Conservation (phyloP, 2,329 filamentous ascomycete genomes). For the Fusarium robinianum region DNA sequence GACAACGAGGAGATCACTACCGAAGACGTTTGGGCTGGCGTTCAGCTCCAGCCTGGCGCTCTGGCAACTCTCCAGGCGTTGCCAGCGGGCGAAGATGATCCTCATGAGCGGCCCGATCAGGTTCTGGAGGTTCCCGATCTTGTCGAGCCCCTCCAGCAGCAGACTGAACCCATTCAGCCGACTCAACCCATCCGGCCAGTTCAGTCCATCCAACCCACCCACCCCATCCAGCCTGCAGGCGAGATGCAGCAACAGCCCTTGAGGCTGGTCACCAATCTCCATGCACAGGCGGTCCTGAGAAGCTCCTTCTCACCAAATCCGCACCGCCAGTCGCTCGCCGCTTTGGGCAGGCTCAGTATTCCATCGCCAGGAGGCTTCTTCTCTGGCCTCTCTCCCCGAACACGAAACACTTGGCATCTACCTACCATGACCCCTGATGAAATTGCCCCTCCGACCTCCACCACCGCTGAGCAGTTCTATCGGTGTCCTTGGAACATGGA, state of each 20-base stretch:
- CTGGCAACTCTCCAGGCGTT: slow-evolving; percentile 80
- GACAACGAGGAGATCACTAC: slow-evolving; percentile 57
- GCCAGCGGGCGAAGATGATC: slow-evolving; percentile 65
- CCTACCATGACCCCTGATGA: slow-evolving; percentile 58
- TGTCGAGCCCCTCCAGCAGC: too few species aligned
- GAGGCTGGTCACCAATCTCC: slow-evolving; percentile 53
- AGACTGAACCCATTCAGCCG: too few species aligned
- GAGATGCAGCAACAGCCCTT: slow-evolving; percentile 59
- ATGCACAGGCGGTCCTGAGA: slow-evolving; percentile 26
- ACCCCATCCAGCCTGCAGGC: slow-evolving; percentile 24
- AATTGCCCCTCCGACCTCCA: slow-evolving; percentile 73
- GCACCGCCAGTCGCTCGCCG: slow-evolving; percentile 63
- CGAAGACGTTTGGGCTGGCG: slow-evolving; percentile 70
- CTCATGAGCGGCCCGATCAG: slow-evolving; percentile 52
- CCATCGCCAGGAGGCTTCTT: slow-evolving; percentile 94
- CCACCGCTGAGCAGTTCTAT: slow-evolving; percentile 92
- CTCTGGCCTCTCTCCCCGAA: slow-evolving; percentile 75
- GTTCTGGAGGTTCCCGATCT: slow-evolving; percentile 52
- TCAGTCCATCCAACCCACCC: background rate
- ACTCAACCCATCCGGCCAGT: too few species aligned
- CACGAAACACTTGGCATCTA: slow-evolving; percentile 81
- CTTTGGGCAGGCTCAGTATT: slow-evolving; percentile 81
- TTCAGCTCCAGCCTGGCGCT: slow-evolving; percentile 78
- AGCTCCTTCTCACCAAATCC: slow-evolving; percentile 38
- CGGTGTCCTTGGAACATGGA: slow-evolving; percentile 73